Base-by-base conservation (phyloP, 2,329 filamentous ascomycete genomes). In the Trichoderma asperellum region DNA sequence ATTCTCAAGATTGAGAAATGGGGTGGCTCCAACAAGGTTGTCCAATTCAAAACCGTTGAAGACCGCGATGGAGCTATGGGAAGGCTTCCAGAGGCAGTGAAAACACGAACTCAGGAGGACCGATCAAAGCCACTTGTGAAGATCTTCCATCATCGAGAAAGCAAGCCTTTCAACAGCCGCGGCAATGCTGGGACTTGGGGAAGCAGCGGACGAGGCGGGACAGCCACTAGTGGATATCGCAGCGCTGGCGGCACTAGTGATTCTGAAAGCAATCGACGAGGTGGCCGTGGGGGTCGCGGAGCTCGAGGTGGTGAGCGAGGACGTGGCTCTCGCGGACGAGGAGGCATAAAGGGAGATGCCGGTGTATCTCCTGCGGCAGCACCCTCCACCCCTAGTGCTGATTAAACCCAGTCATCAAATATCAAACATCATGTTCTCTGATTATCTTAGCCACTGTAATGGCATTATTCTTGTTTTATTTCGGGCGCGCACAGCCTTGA, bases 41-140 rank as follows among this genome's bases (percentile, higher is more conserved):
- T 93, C 32, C 91, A 94, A 73, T 98, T 98, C 82, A 89, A 91
- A 77, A 92, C 86, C 2, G 77, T 84, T 3, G 91, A 96, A 73
- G 92, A 97, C 61, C 92, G 95, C 76, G 92, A 94, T 75, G 88
- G 86, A 40, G 93, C 94, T 40, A 86, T 97, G 76, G 87, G 89
- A 53, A 89, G 89, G 72, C 85, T 96, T 70, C 88, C 93, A 5
- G 86, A 90, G 16, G 92, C 96, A 55, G 86, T 91, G 75, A 95
- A 94, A 85, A 92, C 89, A 72, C 87, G 88, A 72, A 87, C 86
- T 52, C 86, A 88, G 37, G 90, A 91, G 75, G 91, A 93, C 72
- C 89, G 92, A 72, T 91, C 90, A 72, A 92, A 91, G 81, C 92
- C 93, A 16, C 87, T 93, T 68, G 89, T 97, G 71, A 94, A 94